phyloP scores from a whole-genome alignment of 2,329 filamentous ascomycete species.

The Aureobasidium vineae region DNA sequence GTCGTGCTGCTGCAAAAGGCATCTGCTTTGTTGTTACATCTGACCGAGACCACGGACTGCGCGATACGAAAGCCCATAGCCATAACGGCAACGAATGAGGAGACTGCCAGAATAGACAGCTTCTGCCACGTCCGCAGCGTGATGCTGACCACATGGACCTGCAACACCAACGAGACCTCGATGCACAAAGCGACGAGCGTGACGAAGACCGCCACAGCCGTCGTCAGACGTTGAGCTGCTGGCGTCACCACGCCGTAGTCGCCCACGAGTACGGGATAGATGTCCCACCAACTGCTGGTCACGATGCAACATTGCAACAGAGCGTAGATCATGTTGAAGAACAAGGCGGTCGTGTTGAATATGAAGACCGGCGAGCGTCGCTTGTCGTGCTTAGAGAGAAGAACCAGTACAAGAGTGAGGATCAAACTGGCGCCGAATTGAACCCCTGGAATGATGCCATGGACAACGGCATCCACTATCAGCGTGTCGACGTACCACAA shows the following conservation, averaged over 20 bases:
- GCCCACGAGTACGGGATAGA: conserved; percentile 58
- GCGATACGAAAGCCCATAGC: conserved; percentile 56
- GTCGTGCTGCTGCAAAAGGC: conserved; percentile 29
- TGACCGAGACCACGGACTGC: conserved; percentile 50
- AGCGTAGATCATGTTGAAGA: conserved; percentile 60
- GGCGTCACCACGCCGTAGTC: conserved; percentile 33
- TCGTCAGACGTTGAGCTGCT: conserved; percentile 37
- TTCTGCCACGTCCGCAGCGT: conserved; percentile 48
- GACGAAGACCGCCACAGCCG: conserved; percentile 51
- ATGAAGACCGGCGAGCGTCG: conserved; percentile 63
- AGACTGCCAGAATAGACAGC: conserved; percentile 48
- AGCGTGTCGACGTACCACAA: conserved; percentile 51
- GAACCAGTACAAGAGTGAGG: conserved; percentile 63
- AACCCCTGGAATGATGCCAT: conserved; percentile 53
- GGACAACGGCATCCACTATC: conserved; percentile 54
- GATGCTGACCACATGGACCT: conserved; percentile 62
- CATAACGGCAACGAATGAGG: conserved; percentile 50
- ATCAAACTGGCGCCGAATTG: conserved; percentile 68
- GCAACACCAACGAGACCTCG: conserved; percentile 60
- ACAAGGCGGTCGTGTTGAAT: conserved; percentile 62
- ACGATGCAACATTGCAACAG: conserved; percentile 59
- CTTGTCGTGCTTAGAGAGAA: conserved; percentile 66
- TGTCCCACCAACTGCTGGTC: conserved; percentile 58
- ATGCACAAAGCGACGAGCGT: conserved; percentile 56
- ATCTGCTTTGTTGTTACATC: conserved; percentile 30